Evolutionary conservation across 2,329 filamentous ascomycete genomes (phyloP).

Genomic region (Phialophora tarda): DNA sequence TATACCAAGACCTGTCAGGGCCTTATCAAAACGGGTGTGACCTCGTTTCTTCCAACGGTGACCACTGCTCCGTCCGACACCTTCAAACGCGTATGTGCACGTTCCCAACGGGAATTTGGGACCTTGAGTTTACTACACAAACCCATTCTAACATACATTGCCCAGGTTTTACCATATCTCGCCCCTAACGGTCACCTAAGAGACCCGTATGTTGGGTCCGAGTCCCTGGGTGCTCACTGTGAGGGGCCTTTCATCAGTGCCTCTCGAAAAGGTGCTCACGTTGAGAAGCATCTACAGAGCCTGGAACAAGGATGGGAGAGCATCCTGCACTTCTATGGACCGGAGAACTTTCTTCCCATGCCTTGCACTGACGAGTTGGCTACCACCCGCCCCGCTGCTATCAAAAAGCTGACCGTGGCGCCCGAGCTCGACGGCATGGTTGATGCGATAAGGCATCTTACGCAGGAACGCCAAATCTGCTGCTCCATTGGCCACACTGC

Average conservation of each 20-base stretch:
- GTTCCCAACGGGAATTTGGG: no score
- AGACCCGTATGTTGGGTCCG: constrained; percentile 66
- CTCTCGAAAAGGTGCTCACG: constrained; percentile 62
- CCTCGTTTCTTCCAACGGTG: background rate
- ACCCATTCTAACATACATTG: no score
- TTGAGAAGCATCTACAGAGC: constrained; percentile 69
- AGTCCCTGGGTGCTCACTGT: constrained; percentile 60
- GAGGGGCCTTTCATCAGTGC: constrained; percentile 63
- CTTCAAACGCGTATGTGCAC: no score
- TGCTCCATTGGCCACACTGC: constrained; percentile 58
- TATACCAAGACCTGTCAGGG: constrained; percentile 18
- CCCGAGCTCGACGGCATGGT: constrained; percentile 53
- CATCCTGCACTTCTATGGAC: no score
- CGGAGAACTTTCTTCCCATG: no score
- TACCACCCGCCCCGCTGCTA: constrained; percentile 29
- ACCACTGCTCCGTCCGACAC: no score
- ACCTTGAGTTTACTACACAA: no score
- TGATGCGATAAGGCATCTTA: constrained; percentile 56
- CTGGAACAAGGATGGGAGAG: no score
- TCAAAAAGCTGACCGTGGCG: constrained; percentile 58
- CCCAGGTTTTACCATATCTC: constrained; percentile 3
- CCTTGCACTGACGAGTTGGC: no score
- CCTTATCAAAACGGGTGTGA: no score
- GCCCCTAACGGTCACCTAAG: constrained; percentile 43
- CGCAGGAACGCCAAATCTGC: constrained; percentile 60